Conservation (phyloP, 257 asterid species). For the Ilex asprella region DNA sequence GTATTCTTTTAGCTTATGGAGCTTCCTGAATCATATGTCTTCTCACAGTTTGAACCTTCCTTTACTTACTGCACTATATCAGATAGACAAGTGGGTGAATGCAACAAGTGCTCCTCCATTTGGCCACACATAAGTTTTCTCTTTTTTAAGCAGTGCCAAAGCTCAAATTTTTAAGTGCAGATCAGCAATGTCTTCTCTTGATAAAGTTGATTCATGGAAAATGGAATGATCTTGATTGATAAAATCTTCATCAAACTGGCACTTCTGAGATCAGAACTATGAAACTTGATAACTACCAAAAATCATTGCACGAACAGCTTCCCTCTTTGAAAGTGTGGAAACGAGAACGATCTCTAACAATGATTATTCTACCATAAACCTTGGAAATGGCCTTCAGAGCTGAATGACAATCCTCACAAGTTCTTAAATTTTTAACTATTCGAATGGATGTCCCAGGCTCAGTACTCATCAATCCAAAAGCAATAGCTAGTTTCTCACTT, state of each 20-base stretch:
- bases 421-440: slow-evolving; percentile 52
- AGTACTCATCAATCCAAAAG: slow-evolving; percentile 46
- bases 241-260: neutral
- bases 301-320: slow-evolving; percentile 53
- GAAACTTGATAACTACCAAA: slow-evolving; percentile 29
- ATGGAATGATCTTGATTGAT: too few relatives aligned
- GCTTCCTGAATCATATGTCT: too few relatives aligned
- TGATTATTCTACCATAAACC: slow-evolving; percentile 50
- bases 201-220: too few relatives aligned
- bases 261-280: neutral
- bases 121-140: too few relatives aligned
- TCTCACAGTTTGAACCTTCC: too few relatives aligned
- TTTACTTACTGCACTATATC: too few relatives aligned
- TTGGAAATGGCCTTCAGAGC: slow-evolving; percentile 47
- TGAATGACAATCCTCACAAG: slow-evolving; percentile 59
- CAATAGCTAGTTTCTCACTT: slow-evolving; percentile 60
- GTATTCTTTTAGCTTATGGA: too few relatives aligned
- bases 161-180: too few relatives aligned
- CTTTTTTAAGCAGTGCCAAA: too few relatives aligned
- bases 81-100: too few relatives aligned
- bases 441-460: slow-evolving; percentile 25
- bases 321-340: slow-evolving; percentile 49
- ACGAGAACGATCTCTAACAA: slow-evolving; percentile 51
- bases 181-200: too few relatives aligned
- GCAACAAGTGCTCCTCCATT: too few relatives aligned